Evolutionary conservation across 2,329 filamentous ascomycete genomes (phyloP).

Genomic region (Sarocladium strictum): DNA sequence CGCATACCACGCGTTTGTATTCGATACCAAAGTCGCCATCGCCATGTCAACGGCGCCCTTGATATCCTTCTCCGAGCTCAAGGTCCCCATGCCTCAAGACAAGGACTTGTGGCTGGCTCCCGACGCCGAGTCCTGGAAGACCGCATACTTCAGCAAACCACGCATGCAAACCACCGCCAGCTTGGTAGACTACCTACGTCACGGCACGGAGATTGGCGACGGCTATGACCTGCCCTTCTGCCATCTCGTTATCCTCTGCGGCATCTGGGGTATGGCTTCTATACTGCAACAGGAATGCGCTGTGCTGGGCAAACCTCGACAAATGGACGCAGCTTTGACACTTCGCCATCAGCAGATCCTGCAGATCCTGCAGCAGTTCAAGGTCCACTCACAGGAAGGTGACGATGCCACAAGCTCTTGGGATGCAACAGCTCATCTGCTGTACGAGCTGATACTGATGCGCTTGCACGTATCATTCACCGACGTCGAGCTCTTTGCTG

Average conservation of each 20-base stretch:
- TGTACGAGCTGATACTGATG: constrained; percentile 53
- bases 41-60: constrained; percentile 57
- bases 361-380: neutral
- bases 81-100: constrained; percentile 57
- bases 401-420: neutral
- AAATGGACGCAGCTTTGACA: neutral
- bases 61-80: constrained; percentile 64
- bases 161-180: neutral
- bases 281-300: neutral
- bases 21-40: constrained; percentile 64
- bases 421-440: constrained; percentile 24
- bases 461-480: constrained; percentile 59
- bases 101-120: constrained; percentile 61
- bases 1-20: constrained; percentile 57
- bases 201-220: neutral
- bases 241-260: neutral
- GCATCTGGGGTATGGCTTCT: neutral
- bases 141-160: constrained; percentile 38
- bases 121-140: constrained; percentile 59
- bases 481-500: constrained; percentile 61
- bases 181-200: neutral
- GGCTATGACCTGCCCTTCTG: neutral
- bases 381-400: neutral
- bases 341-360: neutral
- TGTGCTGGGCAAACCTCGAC: neutral